These are phyloP conservation scores for Penicillium dipodomyicola DNA, from an alignment of 495 filamentous ascomycete genomes.

Conservation along the genomic window DNA sequence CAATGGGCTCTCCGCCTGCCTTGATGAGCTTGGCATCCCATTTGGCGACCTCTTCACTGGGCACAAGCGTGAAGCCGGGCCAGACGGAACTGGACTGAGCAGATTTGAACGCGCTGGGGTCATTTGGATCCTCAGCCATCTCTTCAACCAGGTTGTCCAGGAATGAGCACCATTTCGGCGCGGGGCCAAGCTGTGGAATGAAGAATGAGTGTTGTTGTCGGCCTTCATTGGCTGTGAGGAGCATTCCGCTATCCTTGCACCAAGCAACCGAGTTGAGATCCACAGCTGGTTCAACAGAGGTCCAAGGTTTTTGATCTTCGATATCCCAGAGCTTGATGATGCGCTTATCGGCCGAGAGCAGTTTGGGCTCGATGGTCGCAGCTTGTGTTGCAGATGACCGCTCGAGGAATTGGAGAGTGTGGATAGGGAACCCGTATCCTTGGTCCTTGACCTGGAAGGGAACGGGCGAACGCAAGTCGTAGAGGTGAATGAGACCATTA, in stretches of 20 bases:
- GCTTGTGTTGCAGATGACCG: slow-evolving; percentile 62
- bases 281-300: slow-evolving; percentile 89
- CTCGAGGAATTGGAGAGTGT: slow-evolving; percentile 82
- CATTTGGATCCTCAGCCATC: slow-evolving; percentile 80
- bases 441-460: slow-evolving; percentile 90
- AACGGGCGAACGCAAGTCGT: slow-evolving; percentile 85
- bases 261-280: slow-evolving; percentile 91
- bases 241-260: slow-evolving; percentile 83
- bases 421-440: slow-evolving; percentile 91
- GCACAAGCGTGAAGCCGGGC: slow-evolving; percentile 98
- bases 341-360: slow-evolving; percentile 86
- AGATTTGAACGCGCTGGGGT: slow-evolving; percentile 61
- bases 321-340: slow-evolving; percentile 98
- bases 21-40: slow-evolving; percentile 9
- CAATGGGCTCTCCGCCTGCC: slow-evolving; percentile 3
- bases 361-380: slow-evolving; percentile 70
- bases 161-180: slow-evolving; percentile 94
- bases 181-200: slow-evolving; percentile 88
- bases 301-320: slow-evolving; percentile 79
- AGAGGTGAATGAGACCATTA: slow-evolving; percentile 83
- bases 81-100: slow-evolving; percentile 69
- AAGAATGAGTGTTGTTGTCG: slow-evolving; percentile 91
- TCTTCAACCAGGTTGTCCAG: slow-evolving; percentile 96
- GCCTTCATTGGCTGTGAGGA: slow-evolving; percentile 94
- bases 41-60: slow-evolving; percentile 64